phyloP scores from a whole-genome alignment of 1,139 yeast species.

The Kurtzmaniella quercitrusa region DNA sequence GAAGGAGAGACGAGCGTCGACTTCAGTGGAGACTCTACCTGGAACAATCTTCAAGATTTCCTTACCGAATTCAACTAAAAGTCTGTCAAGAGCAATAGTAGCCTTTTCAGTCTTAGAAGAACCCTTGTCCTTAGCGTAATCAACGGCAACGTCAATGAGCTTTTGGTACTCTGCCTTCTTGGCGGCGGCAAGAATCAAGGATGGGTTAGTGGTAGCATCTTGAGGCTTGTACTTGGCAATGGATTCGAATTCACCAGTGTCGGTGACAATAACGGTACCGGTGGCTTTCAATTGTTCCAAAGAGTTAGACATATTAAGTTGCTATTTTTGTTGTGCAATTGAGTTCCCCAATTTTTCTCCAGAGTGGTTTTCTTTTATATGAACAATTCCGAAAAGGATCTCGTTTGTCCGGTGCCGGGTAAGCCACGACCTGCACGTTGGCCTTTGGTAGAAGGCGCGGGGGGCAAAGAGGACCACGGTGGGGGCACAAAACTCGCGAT shows the following conservation, averaged over 20 bases:
- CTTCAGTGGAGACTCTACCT: constrained; percentile 99
- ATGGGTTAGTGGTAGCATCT: constrained; percentile 99
- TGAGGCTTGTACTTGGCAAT: constrained; percentile 98
- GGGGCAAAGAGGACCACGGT: not conserved
- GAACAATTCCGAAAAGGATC: constrained; percentile 1
- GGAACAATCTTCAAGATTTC: constrained; percentile 94
- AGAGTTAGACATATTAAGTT: constrained; percentile 43
- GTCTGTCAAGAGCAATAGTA: constrained; percentile 79
- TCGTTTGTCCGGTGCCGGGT: constrained; percentile 4
- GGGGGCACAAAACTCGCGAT: not conserved
- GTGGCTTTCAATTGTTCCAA: constrained; percentile 91
- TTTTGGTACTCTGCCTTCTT: constrained; percentile 86
- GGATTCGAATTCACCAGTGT: constrained; percentile 97
- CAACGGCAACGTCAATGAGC: constrained; percentile 87
- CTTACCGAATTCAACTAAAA: constrained; percentile 93
- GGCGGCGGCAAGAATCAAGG: constrained; percentile 93
- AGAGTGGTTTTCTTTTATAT: not conserved
- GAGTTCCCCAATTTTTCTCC: not conserved
- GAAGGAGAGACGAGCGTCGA: constrained; percentile 95
- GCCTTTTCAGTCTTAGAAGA: constrained; percentile 60
- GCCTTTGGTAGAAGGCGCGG: not conserved
- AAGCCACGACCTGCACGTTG: constrained; percentile 2
- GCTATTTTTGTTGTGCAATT: not conserved
- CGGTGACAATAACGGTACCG: constrained; percentile 95
- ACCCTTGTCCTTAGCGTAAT: constrained; percentile 71